phyloP scores from a whole-genome alignment of 1,284 basidiomycete genomes.

The Naganishia sp. region DNA sequence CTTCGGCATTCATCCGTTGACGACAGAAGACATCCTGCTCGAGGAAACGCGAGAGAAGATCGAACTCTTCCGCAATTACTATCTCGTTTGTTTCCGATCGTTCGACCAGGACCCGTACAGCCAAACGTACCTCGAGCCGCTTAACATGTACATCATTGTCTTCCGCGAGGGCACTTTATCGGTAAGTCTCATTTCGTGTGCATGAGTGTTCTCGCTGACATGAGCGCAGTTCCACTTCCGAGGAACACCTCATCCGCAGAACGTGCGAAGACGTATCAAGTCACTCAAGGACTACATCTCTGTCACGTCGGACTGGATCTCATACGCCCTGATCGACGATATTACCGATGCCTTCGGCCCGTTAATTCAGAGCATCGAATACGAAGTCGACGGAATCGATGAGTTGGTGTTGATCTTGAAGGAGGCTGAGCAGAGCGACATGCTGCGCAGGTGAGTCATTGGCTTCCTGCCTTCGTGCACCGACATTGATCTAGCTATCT shows the following conservation, averaged over 20 bases:
- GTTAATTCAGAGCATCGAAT: conserved; percentile 97
- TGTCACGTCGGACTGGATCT: conserved; percentile 99
- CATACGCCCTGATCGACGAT: conserved; percentile 98
- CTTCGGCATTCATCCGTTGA: conserved; percentile 95
- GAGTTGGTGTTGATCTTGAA: conserved; percentile 96
- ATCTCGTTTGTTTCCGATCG: conserved; percentile 97
- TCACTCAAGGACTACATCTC: conserved; percentile 99
- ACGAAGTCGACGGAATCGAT: conserved; percentile 98
- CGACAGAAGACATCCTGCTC: conserved; percentile 98
- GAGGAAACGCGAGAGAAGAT: conserved; percentile 99
- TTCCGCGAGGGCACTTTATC: conserved; percentile 97
- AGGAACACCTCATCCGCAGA: conserved; percentile 95
- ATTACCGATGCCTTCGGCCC: conserved; percentile 99
- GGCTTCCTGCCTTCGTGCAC: conserved; percentile 8
- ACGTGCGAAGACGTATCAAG: conserved; percentile 96
- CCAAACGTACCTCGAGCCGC: conserved; percentile 93
- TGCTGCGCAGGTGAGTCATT: conserved; percentile 63
- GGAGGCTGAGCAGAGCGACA: conserved; percentile 76
- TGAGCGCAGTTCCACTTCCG: conserved; percentile 88
- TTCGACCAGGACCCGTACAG: conserved; percentile 99
- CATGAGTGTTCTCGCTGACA: conserved; percentile 14
- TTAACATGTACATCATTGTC: conserved; percentile 99
- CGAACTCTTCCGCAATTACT: conserved; percentile 97
- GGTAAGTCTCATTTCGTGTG: conserved; percentile 56
- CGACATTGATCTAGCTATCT: background rate